Base-by-base conservation (phyloP, 2,329 filamentous ascomycete species). In the Neoarthrinium moseri region DNA sequence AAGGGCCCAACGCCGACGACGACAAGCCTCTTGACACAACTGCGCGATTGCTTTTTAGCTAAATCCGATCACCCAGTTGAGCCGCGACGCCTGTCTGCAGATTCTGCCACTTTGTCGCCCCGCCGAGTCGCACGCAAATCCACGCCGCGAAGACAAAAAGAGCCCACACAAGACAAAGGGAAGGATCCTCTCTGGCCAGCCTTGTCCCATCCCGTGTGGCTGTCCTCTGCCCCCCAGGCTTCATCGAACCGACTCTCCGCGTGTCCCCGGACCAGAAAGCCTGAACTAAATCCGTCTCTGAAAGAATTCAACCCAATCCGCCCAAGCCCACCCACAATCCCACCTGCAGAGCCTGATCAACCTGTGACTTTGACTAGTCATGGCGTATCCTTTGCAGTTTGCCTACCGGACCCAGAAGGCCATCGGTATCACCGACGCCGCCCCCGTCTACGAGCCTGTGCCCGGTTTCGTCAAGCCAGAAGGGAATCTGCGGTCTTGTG, bases 331-430 rank as follows among this genome's bases (percentile, higher is more conserved):
- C 37, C 23, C 37, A 29, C 42, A 44, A 36, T 20, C 33, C 33
- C 10, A 11, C 33, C 23, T 44, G 42, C 42, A 27, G 6, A 34
- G 41, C 18, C 20, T 23, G 41, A 26, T 15, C 22, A 34, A 23
- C 57, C 84, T 87, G 87, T 90, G 86, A 78, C 87, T 91, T 91
- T 90, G 66, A 84, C 82, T 91, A 91, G 88, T 84, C 82, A 96
- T 96, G 91, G 88, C 89, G 69, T 85, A 79, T 78, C 84, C 89
- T 65, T 87, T 92, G 74, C 92, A 96, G 83, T 88, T 96, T 84
- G 89, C 90, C 72, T 96, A 88, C 80, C 90, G 94, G 74, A 96
- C 94, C 70, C 87, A 91, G 73, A 97, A 96, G 84, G 86, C 85
- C 70, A 91, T 99, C 75, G 91, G 91, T 63, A 78, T 97, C 71